Base-by-base conservation (phyloP, 495 filamentous ascomycete species). In the Cercophora newfieldiana region DNA sequence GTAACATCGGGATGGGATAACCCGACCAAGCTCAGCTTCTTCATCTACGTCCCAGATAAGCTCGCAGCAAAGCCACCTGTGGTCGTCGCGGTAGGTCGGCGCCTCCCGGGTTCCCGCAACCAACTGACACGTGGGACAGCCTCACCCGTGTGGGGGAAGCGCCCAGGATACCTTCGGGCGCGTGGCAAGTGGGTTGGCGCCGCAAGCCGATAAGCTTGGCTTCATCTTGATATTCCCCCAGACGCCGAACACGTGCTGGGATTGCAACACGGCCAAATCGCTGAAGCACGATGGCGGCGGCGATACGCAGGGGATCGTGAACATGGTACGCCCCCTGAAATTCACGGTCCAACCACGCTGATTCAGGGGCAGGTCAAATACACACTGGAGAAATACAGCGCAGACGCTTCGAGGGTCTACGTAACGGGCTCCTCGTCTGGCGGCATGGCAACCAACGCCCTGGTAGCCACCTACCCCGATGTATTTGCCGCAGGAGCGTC, bases 261-360 rank as follows among this genome's bases (percentile, higher is more conserved):
- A 85, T 69, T 80, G 82, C 19, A 69, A 71, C 12, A 74, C 71
- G 12, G 64, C 66, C 24, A 67, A 69, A 67, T 78, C 82, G 5
- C 72, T 88, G 5, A 83, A 76, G 18, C 83, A 86, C 70, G 72
- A 85, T 66, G 85, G 84, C 16, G 83, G 83, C 12, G 82, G 85
- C 21, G 83, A 88, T 73, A 83, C 80, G 65, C 77, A 84, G 65
- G 80, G 83, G 8, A 86, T 88, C 57, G 78, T 75, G 25, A 86
- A 83, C 73, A 87, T 88, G 85, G 61, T 64, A 55, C n/a, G 61
- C 4, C 14, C n/a, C 21, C 12, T 16, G 7, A 31, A 30, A 19
- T 19, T 3, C 19, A 24, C 25, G 10, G 24, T 18, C 49, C 3
- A 22, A 26, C 12, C 49, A 12, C 30, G 61, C 44, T 16, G 14